Base-by-base conservation (phyloP, 371 early-diverging fungal species). In the Actinomucor elegans region DNA sequence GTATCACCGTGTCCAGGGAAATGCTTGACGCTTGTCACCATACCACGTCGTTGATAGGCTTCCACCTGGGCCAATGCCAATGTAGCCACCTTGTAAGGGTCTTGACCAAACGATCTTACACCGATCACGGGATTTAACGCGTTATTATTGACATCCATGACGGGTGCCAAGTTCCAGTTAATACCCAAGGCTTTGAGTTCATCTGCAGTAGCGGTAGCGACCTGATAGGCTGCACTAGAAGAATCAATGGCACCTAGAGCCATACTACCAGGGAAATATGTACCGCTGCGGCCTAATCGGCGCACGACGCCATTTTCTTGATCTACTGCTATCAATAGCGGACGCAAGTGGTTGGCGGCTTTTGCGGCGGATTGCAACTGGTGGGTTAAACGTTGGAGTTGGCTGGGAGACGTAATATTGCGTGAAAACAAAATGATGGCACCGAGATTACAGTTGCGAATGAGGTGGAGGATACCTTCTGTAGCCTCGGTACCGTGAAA, bases 1-100 rank as follows among this genome's bases (percentile, higher is more conserved):
- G 81, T 78, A 38, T 80, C 81, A 15, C 81, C 81, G 51, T 80
- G 78, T 2, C 81, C 81, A 8, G 81, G 79, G 26, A 78, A 75
- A 61, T 78, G 79, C 40, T 78, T 78, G 36, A 67, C 29, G 38
- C 73, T 71, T 0, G 73, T 66, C 0, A 64, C 71, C 1, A 78
- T 66, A 8, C 57, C 50, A 12, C 59, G 49, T 12, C 32, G 15
- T 5, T 78, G 79, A 31, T 72, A 73, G 5, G 63, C 75, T n/a
- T 70, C 61, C 1, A 75, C 52, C 35, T 73, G 71, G 1, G 79
- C 79, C 11, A 55, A 32, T 8, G 73, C 75, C 4, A 78, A 45
- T 9, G 57, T 42, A 1, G 59, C 67, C 0, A 78, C 79, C 17
- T 43, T 14, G 3, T 59, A 45, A 10, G 79, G 69, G 31, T 78